Conservation (phyloP, 768 basidiomycete genomes). For the Cystobasidium tubakii region DNA sequence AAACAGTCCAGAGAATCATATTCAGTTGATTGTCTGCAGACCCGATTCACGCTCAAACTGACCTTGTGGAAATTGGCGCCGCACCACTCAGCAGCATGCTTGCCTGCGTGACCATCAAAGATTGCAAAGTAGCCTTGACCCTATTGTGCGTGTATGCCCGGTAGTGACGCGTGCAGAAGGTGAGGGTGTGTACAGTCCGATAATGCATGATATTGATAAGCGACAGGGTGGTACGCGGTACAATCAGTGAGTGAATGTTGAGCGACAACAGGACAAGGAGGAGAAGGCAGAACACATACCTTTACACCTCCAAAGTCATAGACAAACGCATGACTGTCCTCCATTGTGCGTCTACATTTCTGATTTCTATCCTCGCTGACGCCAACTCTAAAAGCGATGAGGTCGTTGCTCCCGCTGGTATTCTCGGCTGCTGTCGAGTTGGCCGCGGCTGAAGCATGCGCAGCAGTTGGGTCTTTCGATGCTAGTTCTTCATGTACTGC, state of each 20-base stretch:
- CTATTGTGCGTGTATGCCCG: constrained; percentile 51
- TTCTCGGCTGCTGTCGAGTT: constrained; percentile 51
- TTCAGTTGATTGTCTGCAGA: too few species aligned
- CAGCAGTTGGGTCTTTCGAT: neutral
- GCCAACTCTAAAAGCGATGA: constrained; percentile 59
- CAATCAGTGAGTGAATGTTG: too few species aligned
- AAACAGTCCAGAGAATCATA: too few species aligned
- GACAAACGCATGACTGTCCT: constrained; percentile 86
- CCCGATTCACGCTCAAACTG: constrained; percentile 36
- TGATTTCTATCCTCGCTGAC: constrained; percentile 70
- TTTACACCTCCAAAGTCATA: constrained; percentile 78
- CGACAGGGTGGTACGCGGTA: constrained; percentile 1
- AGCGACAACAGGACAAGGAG: neutral
- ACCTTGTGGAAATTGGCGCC: constrained; percentile 90
- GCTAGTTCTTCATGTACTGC: neutral
- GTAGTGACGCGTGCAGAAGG: too few species aligned
- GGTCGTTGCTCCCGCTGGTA: constrained; percentile 48
- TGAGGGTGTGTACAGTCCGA: neutral
- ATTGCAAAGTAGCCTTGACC: constrained; percentile 98
- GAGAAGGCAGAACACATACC: neutral
- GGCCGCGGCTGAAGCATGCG: neutral
- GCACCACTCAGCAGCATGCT: constrained; percentile 98
- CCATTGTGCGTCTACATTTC: constrained; percentile 87
- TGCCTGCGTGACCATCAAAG: constrained; percentile 97
- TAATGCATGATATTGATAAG: neutral